Evolutionary conservation across 768 basidiomycete species (phyloP).

Genomic region (Floccularia luteovirens): DNA sequence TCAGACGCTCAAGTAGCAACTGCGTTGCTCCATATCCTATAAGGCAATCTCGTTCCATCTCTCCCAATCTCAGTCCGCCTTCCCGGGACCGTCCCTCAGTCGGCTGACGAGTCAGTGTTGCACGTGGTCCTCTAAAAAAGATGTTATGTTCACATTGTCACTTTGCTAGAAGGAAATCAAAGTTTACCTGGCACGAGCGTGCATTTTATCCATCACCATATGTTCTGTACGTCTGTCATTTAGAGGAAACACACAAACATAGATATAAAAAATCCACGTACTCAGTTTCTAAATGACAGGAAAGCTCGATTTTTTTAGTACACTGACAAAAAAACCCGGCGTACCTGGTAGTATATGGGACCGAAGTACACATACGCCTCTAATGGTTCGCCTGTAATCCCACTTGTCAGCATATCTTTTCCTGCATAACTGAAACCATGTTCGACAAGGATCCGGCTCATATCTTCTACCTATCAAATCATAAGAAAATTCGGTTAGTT

Average conservation of each 20-base stretch:
- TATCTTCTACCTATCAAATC: conserved; percentile 77
- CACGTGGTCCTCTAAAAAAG: conserved; percentile 76
- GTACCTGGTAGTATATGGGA: conserved; percentile 94
- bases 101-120: conserved; percentile 93
- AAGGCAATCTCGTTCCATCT: conserved; percentile 99
- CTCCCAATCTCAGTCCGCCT: conserved; percentile 92
- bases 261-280: conserved; percentile 31
- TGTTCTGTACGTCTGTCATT: conserved; percentile 49
- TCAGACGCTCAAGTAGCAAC: conserved; percentile 89
- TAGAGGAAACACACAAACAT: neutral
- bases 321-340: conserved; percentile 9
- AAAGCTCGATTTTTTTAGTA: conserved; percentile 8
- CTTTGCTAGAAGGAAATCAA: conserved; percentile 8
- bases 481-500: conserved; percentile 2
- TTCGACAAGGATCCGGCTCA: conserved; percentile 93
- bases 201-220: conserved; percentile 99
- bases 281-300: conserved; percentile 72
- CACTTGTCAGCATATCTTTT: conserved; percentile 98
- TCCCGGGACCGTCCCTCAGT: conserved; percentile 98
- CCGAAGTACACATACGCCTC: conserved; percentile 99
- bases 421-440: conserved; percentile 95
- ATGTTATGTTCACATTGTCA: conserved; percentile 6
- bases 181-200: conserved; percentile 85
- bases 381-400: conserved; percentile 93
- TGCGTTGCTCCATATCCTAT: conserved; percentile 99